Evolutionary conservation across 345 rosid species (phyloP), one percentile per base, ranked within the genome.

Genomic region (Mercurialis annua): DNA sequence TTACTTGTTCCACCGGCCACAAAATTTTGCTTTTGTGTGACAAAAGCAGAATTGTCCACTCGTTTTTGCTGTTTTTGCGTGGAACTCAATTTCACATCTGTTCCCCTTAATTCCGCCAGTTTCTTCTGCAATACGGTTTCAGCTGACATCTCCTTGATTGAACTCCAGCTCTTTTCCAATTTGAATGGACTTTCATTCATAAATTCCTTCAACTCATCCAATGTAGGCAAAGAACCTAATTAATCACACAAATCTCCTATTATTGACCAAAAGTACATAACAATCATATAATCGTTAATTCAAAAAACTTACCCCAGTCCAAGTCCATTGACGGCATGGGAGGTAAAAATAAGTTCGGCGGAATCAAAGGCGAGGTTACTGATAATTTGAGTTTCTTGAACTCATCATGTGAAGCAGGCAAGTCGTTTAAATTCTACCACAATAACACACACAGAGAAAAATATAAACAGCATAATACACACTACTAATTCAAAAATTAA

Each of bases 221-320:
- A 80, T 14, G 90, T 80, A 56, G 97, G 97, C n/a, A 88, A 36
- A 73, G 80, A 20, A 84, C 98, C 98, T 92, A 84, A 61, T 74
- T 77, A 75, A 65, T 69, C 34, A 72, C 72, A 40, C 51, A 76
- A 60, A 59, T 67, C 17, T 67, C 69, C 59, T 59, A 73, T 42
- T 48, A 56, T 58, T 73, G 72, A 73, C 54, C 62, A 67, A 49
- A 73, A 67, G 56, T 62, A 27, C 56, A 12, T 67, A 73, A 48
- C 68, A 70, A n/a, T 60, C 73, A 42, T 2, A 47, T 44, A 51
- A 58, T 23, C 23, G 38, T 46, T n/a, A 16, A 60, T 38, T n/a
- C n/a, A n/a, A n/a, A 31, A 57, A 68, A 73, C 86, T 78, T 76
- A 90, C 98, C 98, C 96, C 97, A 90, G 56, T 84, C 81, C 51